Percentiles rank a stretch among this genome's conserved stretches.
These are phyloP conservation scores for Saussurea involucrata DNA, from an alignment of 129 eudicot species.

Conservation along the genomic window DNA sequence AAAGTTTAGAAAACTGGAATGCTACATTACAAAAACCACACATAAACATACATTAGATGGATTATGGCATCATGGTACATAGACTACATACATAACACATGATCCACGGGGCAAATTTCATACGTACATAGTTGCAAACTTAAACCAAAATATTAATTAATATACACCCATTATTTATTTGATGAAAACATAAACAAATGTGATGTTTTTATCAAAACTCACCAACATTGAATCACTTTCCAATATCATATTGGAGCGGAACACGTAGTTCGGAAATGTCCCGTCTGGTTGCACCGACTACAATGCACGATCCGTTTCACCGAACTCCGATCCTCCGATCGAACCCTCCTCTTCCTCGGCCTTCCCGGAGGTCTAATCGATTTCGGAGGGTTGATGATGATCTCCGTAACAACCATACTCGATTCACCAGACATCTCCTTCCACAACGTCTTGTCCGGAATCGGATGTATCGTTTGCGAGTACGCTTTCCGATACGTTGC, in stretches of 20 bases:
- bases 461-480: constrained; percentile 78
- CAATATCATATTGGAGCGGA: constrained; percentile 57
- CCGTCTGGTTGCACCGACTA: constrained; percentile 84
- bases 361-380: constrained; percentile 56
- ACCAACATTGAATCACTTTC: too few species aligned
- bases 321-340: constrained; percentile 53
- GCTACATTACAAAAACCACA: too few species aligned
- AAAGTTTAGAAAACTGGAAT: too few species aligned
- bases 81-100: too few species aligned
- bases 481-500: constrained; percentile 69
- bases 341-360: constrained; percentile 66
- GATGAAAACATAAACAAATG: constrained; percentile 1
- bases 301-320: constrained; percentile 73
- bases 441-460: constrained; percentile 72
- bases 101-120: too few species aligned
- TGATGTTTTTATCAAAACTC: background rate
- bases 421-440: constrained; percentile 39
- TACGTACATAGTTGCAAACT: background rate
- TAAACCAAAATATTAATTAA: background rate
- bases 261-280: constrained; percentile 89
- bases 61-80: too few species aligned
- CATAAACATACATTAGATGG: too few species aligned
- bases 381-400: constrained; percentile 68
- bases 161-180: background rate
- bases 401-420: constrained; percentile 1